phyloP scores from a whole-genome alignment of 2,329 filamentous ascomycete genomes.

The Cadophora malorum region DNA sequence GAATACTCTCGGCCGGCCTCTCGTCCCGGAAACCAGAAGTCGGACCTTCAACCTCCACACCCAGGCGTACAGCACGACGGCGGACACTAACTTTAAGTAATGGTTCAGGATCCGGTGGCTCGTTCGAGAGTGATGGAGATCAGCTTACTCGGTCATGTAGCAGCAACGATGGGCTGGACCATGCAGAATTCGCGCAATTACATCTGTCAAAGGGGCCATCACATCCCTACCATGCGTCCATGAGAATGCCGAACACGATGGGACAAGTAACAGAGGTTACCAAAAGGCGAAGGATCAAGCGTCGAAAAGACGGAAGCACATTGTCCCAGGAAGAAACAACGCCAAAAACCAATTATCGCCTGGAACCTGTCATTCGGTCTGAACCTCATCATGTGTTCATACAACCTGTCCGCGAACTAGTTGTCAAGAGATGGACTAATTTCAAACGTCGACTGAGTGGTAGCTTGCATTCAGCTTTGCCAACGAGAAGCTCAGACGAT shows the following conservation, averaged over 20 bases:
- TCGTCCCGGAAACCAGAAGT: conserved; percentile 27
- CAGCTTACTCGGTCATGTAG: background rate
- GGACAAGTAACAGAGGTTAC: too few relatives aligned
- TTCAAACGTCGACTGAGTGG: conserved; percentile 40
- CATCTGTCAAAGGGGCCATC: background rate
- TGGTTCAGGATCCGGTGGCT: conserved; percentile 19
- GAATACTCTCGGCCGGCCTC: conserved; percentile 28
- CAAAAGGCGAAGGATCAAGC: background rate
- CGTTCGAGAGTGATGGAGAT: conserved; percentile 15
- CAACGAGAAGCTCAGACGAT: conserved; percentile 30
- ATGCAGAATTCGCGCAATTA: background rate
- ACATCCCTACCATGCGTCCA: too few relatives aligned
- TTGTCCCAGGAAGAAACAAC: background rate
- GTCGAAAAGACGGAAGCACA: background rate
- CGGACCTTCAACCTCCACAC: conserved; percentile 18
- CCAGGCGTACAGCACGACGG: conserved; percentile 21
- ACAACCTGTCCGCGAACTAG: conserved; percentile 43
- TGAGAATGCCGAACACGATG: background rate
- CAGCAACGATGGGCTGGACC: conserved; percentile 10
- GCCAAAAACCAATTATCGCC: conserved; percentile 31
- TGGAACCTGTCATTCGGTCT: conserved; percentile 39
- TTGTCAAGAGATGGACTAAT: conserved; percentile 41
- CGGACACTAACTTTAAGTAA: conserved; percentile 31
- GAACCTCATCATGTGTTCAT: conserved; percentile 43
- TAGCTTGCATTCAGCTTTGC: conserved; percentile 34